Conservation (phyloP, 169 alveolate species). For the Cryptosporidium viatorum region DNA sequence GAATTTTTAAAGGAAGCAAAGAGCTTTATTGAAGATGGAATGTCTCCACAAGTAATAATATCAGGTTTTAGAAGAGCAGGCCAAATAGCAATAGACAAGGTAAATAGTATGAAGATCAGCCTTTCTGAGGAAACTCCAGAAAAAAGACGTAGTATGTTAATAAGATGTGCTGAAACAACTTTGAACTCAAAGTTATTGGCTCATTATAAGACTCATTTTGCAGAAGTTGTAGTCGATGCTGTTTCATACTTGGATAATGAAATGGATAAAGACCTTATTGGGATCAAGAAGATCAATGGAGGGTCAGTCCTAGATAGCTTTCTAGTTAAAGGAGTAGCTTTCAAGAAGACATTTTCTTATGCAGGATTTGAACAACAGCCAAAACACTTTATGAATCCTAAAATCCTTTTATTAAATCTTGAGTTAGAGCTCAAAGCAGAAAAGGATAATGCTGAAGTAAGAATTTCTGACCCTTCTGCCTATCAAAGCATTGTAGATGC, state of each 20-base stretch:
- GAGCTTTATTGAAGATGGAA: slow-evolving; percentile 94
- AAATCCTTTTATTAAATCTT: slow-evolving; percentile 92
- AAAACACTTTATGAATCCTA: slow-evolving; percentile 93
- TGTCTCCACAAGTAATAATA: slow-evolving; percentile 94
- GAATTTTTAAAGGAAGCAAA: slow-evolving; percentile 95
- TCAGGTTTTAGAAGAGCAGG: slow-evolving; percentile 94
- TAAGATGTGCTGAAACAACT: slow-evolving; percentile 97
- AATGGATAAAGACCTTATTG: slow-evolving; percentile 93
- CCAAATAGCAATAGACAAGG: slow-evolving; percentile 82
- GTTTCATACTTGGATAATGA: slow-evolving; percentile 92
- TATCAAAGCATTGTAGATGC: slow-evolving; percentile 97
- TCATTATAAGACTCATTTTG: slow-evolving; percentile 93
- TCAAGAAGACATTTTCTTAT: slow-evolving; percentile 97
- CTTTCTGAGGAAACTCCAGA: slow-evolving; percentile 81
- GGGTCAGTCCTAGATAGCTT: slow-evolving; percentile 93
- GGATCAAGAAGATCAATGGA: slow-evolving; percentile 97
- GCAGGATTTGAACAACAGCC: slow-evolving; percentile 99
- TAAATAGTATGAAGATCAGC: slow-evolving; percentile 82
- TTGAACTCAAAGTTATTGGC: slow-evolving; percentile 95
- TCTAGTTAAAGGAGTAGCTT: slow-evolving; percentile 97
- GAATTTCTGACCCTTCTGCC: slow-evolving; percentile 83
- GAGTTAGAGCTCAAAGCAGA: slow-evolving; percentile 98
- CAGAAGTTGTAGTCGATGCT: slow-evolving; percentile 95
- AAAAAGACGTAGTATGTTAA: slow-evolving; percentile 88
- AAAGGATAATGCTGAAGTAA: slow-evolving; percentile 98